These are phyloP conservation scores for Auricularia cornea DNA, from an alignment of 768 basidiomycete species.

Conservation along the genomic window DNA sequence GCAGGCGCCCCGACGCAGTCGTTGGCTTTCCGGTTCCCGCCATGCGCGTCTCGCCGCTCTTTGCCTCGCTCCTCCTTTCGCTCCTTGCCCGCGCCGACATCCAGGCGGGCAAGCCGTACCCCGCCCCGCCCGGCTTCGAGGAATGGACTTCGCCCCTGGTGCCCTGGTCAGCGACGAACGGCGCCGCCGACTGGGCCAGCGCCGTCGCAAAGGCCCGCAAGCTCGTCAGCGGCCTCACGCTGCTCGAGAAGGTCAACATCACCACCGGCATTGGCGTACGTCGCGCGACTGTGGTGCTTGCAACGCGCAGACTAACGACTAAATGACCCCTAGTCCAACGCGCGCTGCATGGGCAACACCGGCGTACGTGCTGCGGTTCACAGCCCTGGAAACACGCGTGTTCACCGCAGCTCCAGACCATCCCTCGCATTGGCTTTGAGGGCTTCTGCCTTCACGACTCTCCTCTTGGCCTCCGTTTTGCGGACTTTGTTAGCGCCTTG, in stretches of 20 bases:
- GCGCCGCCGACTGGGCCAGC: constrained; percentile 40
- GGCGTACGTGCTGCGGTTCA: constrained; percentile 13
- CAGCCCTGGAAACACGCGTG: neutral
- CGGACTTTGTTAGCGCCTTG: constrained; percentile 67
- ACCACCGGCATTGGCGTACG: constrained; percentile 55
- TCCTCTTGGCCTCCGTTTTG: constrained; percentile 69
- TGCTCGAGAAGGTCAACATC: constrained; percentile 7
- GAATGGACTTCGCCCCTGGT: constrained; percentile 8
- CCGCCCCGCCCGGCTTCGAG: constrained; percentile 11
- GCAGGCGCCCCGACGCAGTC: too few relatives aligned
- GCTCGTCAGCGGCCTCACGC: constrained; percentile 31
- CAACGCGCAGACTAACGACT: neutral
- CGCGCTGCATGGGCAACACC: constrained; percentile 64
- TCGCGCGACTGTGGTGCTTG: constrained; percentile 22
- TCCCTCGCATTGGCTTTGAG: constrained; percentile 2
- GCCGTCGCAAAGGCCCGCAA: constrained; percentile 52
- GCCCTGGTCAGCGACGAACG: neutral
- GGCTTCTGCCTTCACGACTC: constrained; percentile 41
- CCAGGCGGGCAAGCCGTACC: constrained; percentile 8
- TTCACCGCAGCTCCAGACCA: constrained; percentile 5
- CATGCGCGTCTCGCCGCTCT: neutral
- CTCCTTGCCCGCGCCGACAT: constrained; percentile 7
- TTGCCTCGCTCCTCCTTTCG: neutral
- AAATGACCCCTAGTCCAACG: constrained; percentile 28
- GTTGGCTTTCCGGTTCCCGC: too few relatives aligned